A percentile compares a stretch with the other conserved stretches of the same genome.
Evolutionary conservation across 2,329 filamentous ascomycete species (phyloP).

Genomic region (Ceratocystis cubensis): DNA sequence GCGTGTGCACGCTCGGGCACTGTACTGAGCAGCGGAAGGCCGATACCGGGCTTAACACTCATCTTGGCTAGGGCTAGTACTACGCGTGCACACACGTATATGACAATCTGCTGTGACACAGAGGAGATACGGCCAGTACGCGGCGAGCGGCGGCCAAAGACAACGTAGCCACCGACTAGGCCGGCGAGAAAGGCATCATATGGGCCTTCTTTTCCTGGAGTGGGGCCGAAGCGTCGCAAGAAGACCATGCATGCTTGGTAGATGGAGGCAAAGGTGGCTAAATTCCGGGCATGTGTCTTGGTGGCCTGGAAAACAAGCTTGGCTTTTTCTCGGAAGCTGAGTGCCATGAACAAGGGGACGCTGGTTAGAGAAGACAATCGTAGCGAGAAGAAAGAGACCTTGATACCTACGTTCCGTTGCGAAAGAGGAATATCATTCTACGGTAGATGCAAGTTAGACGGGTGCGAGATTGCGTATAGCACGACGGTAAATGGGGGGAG

Average conservation of each 20-base stretch:
- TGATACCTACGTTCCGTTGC: slow-evolving; percentile 64
- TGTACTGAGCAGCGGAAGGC: slow-evolving; percentile 38
- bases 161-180: slow-evolving; percentile 76
- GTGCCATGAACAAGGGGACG: neutral
- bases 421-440: slow-evolving; percentile 94
- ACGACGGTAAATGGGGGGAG: neutral
- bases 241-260: slow-evolving; percentile 77
- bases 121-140: slow-evolving; percentile 59
- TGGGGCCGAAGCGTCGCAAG: slow-evolving; percentile 50
- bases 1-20: slow-evolving; percentile 31
- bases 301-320: slow-evolving; percentile 73
- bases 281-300: slow-evolving; percentile 76
- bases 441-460: slow-evolving; percentile 7
- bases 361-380: slow-evolving; percentile 6
- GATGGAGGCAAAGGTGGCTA: slow-evolving; percentile 78
- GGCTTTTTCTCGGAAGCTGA: slow-evolving; percentile 59
- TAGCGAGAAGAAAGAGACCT: slow-evolving; percentile 12
- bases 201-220: slow-evolving; percentile 51
- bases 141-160: slow-evolving; percentile 60
- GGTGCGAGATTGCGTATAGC: no score
- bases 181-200: slow-evolving; percentile 82
- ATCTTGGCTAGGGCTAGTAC: slow-evolving; percentile 73
- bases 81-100: slow-evolving; percentile 93
- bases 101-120: slow-evolving; percentile 92
- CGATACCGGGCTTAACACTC: slow-evolving; percentile 52